phyloP scores from a whole-genome alignment of 441 rosid species.

The Raphanus hybrid region DNA sequence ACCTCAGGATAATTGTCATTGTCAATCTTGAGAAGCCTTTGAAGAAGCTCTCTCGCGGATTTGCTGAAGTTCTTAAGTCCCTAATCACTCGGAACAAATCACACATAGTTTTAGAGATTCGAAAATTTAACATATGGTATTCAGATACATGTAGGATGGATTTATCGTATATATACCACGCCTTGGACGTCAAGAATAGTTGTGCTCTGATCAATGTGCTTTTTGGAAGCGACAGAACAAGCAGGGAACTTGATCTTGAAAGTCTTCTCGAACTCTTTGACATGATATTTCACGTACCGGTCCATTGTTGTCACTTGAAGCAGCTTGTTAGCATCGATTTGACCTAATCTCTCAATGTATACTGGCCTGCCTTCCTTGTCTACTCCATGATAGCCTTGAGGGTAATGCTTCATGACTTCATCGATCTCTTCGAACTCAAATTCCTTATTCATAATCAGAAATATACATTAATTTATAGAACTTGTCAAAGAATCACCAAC shows the following conservation, averaged over 20 bases:
- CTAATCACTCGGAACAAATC: constrained; percentile 45
- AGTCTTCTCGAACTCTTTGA: constrained; percentile 67
- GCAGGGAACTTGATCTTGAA: constrained; percentile 69
- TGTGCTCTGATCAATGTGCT: constrained; percentile 89
- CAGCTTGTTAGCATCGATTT: constrained; percentile 79
- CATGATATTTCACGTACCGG: constrained; percentile 57
- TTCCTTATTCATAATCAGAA: constrained; percentile 40
- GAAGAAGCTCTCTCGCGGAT: constrained; percentile 87
- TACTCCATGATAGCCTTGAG: constrained; percentile 94
- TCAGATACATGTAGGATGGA: neutral
- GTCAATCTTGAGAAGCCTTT: constrained; percentile 78
- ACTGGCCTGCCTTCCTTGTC: constrained; percentile 94
- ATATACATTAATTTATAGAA: neutral
- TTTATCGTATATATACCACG: constrained; percentile 53
- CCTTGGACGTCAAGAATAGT: constrained; percentile 94
- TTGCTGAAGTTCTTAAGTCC: constrained; percentile 86
- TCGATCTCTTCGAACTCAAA: constrained; percentile 69
- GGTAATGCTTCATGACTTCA: constrained; percentile 85
- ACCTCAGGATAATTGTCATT: constrained; percentile 98
- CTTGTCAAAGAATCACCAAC: neutral
- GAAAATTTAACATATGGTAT: neutral
- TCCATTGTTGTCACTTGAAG: constrained; percentile 64
- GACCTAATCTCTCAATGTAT: constrained; percentile 88
- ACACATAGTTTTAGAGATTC: neutral
- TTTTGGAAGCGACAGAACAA: constrained; percentile 73